Evolutionary conservation across 352 stramenopile species (phyloP), one percentile per base, ranked within the genome.

Genomic region (Phytopythium litorale): DNA sequence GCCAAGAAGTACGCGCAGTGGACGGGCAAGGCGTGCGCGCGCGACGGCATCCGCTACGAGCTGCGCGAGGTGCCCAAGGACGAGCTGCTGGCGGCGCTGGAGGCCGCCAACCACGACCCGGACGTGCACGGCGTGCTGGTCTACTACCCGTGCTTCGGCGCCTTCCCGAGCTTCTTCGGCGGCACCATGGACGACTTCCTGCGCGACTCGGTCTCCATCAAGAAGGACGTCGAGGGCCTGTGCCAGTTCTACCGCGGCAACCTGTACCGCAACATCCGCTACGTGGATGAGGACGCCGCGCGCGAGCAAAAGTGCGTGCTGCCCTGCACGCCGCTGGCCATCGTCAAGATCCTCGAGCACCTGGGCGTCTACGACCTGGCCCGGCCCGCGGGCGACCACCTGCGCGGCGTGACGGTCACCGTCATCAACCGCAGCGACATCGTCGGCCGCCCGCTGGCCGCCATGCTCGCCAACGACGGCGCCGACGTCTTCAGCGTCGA

Each of bases 401-500:
- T 97, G 65, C 66, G 83, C 35, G 88, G 92, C 33, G 82, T 92
- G 50, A 95, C 84, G 60, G 89, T 98, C 51, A 98, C 96, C 55
- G 96, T 99, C 54, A 96, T 99, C 66, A 99, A 99, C 84, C 88
- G 97, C 60, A 98, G 93, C 43, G 96, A 99, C 72, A 98, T 99
- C 65, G 80, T 99, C 13, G 97, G 97, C 18, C 79, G 96, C 18
- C 96, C 97, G 25, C 72, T 99, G 30, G 96, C 94, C 9, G 94
- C 91, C 12, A 97, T 99, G 84, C 85, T 99, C 19, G 94, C 97
- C 7, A 97, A 98, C 70, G 91, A 98, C 67, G 96, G 94, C 21
- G 96, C 94, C 18, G 94, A 95, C 52, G 94, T 99, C 7, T 99
- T 96, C 78, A 98, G 87, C 43, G 81, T 98, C 38, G 96, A 99